phyloP scores from a whole-genome alignment of 106 monocot species.

The Iris macrosiphon region DNA sequence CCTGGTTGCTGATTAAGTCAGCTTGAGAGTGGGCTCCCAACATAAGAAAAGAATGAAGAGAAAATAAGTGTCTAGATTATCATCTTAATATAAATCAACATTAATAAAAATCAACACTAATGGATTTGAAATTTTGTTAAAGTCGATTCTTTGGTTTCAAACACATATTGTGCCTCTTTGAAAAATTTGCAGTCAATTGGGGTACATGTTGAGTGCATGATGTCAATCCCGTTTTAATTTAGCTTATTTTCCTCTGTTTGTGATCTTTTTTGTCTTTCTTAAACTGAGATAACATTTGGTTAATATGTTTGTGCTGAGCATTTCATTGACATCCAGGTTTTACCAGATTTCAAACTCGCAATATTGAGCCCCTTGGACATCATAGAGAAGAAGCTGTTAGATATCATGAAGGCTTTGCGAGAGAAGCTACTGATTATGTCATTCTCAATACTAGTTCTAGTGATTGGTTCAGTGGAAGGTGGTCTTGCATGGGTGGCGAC shows the following conservation, averaged over 20 bases:
- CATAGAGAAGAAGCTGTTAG: conserved; percentile 30
- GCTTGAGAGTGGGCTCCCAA: no score
- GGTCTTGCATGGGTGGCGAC: conserved; percentile 96
- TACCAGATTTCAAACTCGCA: conserved; percentile 34
- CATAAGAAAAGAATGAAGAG: no score
- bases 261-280: no score
- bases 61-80: no score
- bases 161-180: no score
- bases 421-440: conserved; percentile 30
- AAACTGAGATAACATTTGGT: not conserved
- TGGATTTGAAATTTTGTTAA: no score
- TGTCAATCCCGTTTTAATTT: not conserved
- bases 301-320: not conserved
- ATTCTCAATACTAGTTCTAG: conserved; percentile 20
- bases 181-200: no score
- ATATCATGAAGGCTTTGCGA: conserved; percentile 24
- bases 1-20: no score
- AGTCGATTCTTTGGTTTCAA: no score
- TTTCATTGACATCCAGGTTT: conserved; percentile 33
- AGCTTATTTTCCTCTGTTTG: not conserved
- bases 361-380: conserved; percentile 25
- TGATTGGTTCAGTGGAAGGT: conserved; percentile 67
- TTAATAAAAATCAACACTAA: no score
- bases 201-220: not conserved
- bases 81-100: no score